Evolutionary conservation across 495 filamentous ascomycete species (phyloP).

Genomic region (Cetradonia linearis): DNA sequence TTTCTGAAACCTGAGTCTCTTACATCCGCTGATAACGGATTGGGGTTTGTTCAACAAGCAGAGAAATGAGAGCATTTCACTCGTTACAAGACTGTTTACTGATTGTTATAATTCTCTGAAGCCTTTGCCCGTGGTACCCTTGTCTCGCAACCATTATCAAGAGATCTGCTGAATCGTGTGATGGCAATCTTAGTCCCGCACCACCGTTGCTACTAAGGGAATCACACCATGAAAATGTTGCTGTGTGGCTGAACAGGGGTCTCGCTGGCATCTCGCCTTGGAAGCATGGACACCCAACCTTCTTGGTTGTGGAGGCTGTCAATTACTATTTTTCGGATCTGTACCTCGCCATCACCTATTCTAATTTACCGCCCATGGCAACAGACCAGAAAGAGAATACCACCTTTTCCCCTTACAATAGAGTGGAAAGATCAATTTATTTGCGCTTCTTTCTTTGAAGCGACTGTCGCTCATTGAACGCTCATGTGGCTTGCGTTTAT

Average conservation of each 20-base stretch:
- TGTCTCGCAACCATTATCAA: background rate
- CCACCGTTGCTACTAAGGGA: constrained; percentile 1
- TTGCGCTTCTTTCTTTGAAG: constrained; percentile 11
- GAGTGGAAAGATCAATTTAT: background rate
- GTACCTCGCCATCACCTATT: background rate
- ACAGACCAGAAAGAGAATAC: background rate
- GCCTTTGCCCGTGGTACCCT: too few species aligned
- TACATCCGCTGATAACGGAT: constrained; percentile 5
- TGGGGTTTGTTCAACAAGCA: constrained; percentile 1
- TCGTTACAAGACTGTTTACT: background rate
- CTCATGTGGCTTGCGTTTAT: background rate
- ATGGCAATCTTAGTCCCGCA: background rate
- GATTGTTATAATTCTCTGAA: too few species aligned
- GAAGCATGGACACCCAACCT: background rate
- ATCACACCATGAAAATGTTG: background rate
- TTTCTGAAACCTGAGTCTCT: constrained; percentile 9
- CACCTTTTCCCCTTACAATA: background rate
- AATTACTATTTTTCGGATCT: background rate
- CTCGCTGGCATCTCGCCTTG: constrained; percentile 12
- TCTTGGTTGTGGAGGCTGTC: background rate
- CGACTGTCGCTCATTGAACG: background rate
- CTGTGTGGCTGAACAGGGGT: constrained; percentile 13
- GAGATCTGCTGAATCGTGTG: constrained; percentile 4
- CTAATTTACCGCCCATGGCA: background rate
- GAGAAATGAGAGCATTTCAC: background rate